Evolutionary conservation across 2,329 filamentous ascomycete genomes (phyloP), one percentile per base, ranked within the genome.

Genomic region (Aspergillus brasiliensis): DNA sequence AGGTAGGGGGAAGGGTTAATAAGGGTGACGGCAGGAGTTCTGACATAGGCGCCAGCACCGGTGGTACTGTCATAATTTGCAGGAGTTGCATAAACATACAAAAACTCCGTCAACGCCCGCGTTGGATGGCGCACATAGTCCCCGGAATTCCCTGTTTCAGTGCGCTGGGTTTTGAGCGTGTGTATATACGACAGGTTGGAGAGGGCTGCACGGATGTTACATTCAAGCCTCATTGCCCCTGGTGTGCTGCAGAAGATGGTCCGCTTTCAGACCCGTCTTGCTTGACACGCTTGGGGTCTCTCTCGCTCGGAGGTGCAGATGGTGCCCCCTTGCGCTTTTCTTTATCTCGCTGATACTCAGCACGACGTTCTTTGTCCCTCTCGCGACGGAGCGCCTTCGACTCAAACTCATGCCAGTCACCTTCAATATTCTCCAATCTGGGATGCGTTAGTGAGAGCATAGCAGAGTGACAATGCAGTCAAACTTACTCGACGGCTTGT

Each of bases 361-460:
- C 77, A 48, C 79, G 77, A 56, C 83, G 76, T 68, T 87, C 85
- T 63, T 83, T 82, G 61, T 88, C 86, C 58, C 92, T 94, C 75
- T 97, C 93, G 67, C 95, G 95, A 31, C 95, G 85, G 25, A 97
- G 82, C 15, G 92, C 93, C 79, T 99, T 99, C 58, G 92, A 96
- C 79, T 99, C 95, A 70, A 98, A 97, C 74, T 99, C 95, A 73
- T 99, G 95, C 95, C 95, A 99, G 69, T 99, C 95, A 21, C 95
- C 95, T 68, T 95, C 87, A 28, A 99, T 84, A 51, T 88, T 82
- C 61, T 89, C 87, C 52, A 99, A 84, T 70, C 90, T 91, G 63
- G 6, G 58, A 21, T 44, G 2, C 19, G n/a, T 65, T 58, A 62
- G 60, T 66, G 23, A 21, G 21, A 15, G 28, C 17, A 5, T 13